Percentiles rank a stretch among this genome's conserved stretches.
Evolutionary conservation across 805 yeast species (phyloP).

Genomic region (Starmerella davenportii): DNA sequence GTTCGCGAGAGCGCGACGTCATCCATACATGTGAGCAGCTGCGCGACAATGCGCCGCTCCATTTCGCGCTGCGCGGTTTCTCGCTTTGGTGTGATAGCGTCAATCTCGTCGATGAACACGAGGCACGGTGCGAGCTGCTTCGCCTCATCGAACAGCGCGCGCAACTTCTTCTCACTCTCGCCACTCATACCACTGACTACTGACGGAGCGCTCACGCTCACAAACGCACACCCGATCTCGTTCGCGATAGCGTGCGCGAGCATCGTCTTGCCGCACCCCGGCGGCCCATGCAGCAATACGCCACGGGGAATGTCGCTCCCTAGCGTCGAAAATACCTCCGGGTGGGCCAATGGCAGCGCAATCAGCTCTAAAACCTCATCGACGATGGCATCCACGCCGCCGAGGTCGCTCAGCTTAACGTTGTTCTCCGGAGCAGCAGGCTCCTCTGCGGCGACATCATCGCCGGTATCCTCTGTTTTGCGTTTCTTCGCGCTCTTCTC

Average conservation of each 20-base stretch:
- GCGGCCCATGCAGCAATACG: constrained; percentile 88
- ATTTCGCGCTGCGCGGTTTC: constrained; percentile 97
- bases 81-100: constrained; percentile 93
- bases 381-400: constrained; percentile 78
- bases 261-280: constrained; percentile 96
- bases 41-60: constrained; percentile 95
- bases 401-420: constrained; percentile 51
- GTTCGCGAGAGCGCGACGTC: constrained; percentile 77
- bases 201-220: constrained; percentile 82
- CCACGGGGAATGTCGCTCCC: constrained; percentile 96
- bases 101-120: constrained; percentile 88
- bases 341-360: constrained; percentile 82
- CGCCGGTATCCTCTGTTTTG: background rate
- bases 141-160: constrained; percentile 91
- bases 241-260: constrained; percentile 94
- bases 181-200: constrained; percentile 99
- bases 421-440: constrained; percentile 33
- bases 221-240: constrained; percentile 80
- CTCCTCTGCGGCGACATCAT: constrained; percentile 5
- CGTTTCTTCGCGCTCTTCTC: background rate
- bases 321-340: constrained; percentile 70
- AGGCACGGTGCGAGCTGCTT: constrained; percentile 77
- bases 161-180: constrained; percentile 81
- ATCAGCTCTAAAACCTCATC: constrained; percentile 76
- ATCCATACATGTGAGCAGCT: constrained; percentile 84